These are phyloP conservation scores for Hirsutella minnesotensis DNA, from an alignment of 2,329 filamentous ascomycete genomes.

Conservation along the genomic window DNA sequence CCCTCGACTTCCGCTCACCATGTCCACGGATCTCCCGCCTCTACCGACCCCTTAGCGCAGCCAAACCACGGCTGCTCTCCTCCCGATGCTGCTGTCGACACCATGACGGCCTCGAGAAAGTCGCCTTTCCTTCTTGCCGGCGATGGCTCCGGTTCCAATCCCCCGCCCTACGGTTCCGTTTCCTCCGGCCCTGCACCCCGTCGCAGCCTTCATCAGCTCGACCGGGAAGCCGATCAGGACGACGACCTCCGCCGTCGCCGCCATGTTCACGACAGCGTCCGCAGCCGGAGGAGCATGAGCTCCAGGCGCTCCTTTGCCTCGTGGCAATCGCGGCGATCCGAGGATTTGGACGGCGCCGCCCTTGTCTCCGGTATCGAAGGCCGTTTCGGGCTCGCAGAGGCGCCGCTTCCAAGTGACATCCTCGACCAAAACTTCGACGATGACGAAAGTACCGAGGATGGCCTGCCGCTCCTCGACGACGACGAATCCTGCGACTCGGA, in stretches of 20 bases:
- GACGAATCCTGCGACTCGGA: conserved; percentile 31
- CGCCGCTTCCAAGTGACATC: conserved; percentile 31
- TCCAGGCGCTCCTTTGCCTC: conserved; percentile 20
- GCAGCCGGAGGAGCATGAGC: conserved; percentile 14
- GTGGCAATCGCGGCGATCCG: conserved; percentile 25
- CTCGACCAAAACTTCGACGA: conserved; percentile 30
- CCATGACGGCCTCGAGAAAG: conserved; percentile 22
- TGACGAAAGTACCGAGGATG: conserved; percentile 22
- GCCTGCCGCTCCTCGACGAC: conserved; percentile 19
- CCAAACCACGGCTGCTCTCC: conserved; percentile 7
- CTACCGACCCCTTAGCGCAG: conserved; percentile 16
- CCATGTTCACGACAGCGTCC: conserved; percentile 19
- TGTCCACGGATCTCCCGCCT: conserved; percentile 7
- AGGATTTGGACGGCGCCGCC: conserved; percentile 38
- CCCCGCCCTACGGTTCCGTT: conserved; percentile 26
- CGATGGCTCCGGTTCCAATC: conserved; percentile 12
- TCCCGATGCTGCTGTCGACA: conserved; percentile 8
- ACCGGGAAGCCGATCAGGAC: conserved; percentile 19
- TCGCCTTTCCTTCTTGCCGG: conserved; percentile 22
- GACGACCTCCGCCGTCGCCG: conserved; percentile 20
- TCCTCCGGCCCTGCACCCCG: conserved; percentile 17
- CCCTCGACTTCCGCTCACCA: conserved; percentile 7
- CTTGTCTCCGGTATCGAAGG: conserved; percentile 42
- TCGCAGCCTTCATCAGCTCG: conserved; percentile 23
- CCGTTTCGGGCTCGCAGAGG: conserved; percentile 39